phyloP scores from a whole-genome alignment of 179 eudicot genomes.

The Camellia oleifera region DNA sequence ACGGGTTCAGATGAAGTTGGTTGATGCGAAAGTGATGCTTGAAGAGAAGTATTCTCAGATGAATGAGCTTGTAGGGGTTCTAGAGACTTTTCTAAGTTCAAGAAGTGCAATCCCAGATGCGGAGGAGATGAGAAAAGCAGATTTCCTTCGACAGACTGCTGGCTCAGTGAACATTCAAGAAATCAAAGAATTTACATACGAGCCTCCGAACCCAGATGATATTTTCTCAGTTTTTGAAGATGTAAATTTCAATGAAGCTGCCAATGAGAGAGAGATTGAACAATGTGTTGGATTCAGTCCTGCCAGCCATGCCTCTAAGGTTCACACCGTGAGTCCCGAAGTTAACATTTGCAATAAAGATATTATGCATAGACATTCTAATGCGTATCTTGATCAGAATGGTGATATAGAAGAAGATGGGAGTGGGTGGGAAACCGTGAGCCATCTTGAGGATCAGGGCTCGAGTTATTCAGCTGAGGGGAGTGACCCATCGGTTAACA shows the following conservation, averaged over 20 bases:
- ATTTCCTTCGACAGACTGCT: constrained; percentile 50
- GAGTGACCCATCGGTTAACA: constrained; percentile 25
- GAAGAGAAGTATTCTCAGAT: constrained; percentile 73
- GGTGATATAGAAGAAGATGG: constrained; percentile 67
- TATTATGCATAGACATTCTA: constrained; percentile 32
- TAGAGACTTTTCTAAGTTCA: constrained; percentile 50
- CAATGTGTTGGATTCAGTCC: constrained; percentile 45
- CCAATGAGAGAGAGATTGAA: constrained; percentile 51
- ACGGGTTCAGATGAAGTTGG: constrained; percentile 88
- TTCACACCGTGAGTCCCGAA: constrained; percentile 40
- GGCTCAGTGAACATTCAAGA: constrained; percentile 52
- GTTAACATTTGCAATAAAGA: constrained; percentile 32
- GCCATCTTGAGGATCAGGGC: constrained; percentile 68
- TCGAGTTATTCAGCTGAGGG: constrained; percentile 72
- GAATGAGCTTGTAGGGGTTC: constrained; percentile 45
- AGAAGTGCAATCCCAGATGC: constrained; percentile 30
- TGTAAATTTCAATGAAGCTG: constrained; percentile 48
- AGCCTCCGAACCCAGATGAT: constrained; percentile 75
- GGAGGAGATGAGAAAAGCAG: constrained; percentile 54
- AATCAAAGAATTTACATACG: constrained; percentile 67
- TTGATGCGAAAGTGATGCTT: constrained; percentile 75
- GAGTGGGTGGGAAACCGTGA: constrained; percentile 91
- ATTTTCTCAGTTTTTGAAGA: constrained; percentile 76
- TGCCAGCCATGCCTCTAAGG: constrained; percentile 45
- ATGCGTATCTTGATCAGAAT: constrained; percentile 31